These are phyloP conservation scores for Volutella citrinella DNA, from an alignment of 2,329 filamentous ascomycete species.

Conservation along the genomic window DNA sequence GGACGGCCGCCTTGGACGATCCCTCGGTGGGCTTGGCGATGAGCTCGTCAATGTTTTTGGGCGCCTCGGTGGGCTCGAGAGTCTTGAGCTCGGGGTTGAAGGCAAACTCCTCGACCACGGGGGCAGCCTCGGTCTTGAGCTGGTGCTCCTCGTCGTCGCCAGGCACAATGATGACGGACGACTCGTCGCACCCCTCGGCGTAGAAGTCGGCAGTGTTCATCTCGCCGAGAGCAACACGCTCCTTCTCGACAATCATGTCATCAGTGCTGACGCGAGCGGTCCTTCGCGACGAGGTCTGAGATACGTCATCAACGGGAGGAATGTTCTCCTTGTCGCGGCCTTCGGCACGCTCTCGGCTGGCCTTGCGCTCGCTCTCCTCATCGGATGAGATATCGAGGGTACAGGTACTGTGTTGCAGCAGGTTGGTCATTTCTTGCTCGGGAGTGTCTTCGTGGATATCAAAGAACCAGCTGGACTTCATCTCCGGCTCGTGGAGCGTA, in stretches of 20 bases:
- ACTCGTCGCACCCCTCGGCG: constrained; percentile 61
- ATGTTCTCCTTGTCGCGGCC: constrained; percentile 89
- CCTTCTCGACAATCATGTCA: constrained; percentile 61
- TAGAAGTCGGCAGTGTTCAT: constrained; percentile 68
- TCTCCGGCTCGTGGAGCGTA: constrained; percentile 41
- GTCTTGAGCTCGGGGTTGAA: constrained; percentile 17
- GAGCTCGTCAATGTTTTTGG: constrained; percentile 33
- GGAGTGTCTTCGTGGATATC: constrained; percentile 91
- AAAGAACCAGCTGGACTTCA: constrained; percentile 78
- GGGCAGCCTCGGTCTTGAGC: constrained; percentile 8
- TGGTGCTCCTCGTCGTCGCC: constrained; percentile 52
- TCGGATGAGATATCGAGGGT: constrained; percentile 87
- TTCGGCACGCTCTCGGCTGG: constrained; percentile 51
- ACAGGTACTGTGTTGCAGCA: constrained; percentile 87
- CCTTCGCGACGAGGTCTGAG: constrained; percentile 49
- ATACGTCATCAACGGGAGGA: constrained; percentile 66
- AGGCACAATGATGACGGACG: constrained; percentile 60
- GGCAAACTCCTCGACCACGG: constrained; percentile 12
- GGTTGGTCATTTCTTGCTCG: constrained; percentile 86
- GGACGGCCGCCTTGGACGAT: constrained; percentile 42
- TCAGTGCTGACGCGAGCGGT: constrained; percentile 34
- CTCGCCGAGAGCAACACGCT: constrained; percentile 63
- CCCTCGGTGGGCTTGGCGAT: constrained; percentile 35
- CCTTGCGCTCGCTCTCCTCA: constrained; percentile 65
- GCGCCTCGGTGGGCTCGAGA: constrained; percentile 18